phyloP scores from a whole-genome alignment of 257 asterid species.

The Lycium ferocissimum region DNA sequence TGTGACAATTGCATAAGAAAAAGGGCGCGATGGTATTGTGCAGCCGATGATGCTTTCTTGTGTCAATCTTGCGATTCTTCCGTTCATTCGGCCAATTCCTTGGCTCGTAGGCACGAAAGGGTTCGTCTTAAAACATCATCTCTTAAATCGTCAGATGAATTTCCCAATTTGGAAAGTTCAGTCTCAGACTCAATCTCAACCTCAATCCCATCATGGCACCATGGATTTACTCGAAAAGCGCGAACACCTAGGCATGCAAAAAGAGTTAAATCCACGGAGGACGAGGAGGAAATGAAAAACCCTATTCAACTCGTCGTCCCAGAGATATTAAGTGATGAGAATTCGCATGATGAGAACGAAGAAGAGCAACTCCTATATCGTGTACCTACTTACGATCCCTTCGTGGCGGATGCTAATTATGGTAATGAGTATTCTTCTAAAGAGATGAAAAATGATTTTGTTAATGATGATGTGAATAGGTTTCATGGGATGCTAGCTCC shows the following conservation, averaged over 20 bases:
- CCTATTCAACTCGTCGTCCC: slow-evolving; percentile 59
- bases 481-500: slow-evolving; percentile 51
- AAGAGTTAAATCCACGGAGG: background rate
- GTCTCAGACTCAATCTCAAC: background rate
- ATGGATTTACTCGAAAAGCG: slow-evolving; percentile 70
- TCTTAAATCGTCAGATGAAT: slow-evolving; percentile 30
- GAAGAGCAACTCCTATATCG: slow-evolving; percentile 74
- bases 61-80: slow-evolving; percentile 76
- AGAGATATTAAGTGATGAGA: slow-evolving; percentile 61
- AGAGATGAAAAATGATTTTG: slow-evolving; percentile 11
- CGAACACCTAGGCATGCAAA: slow-evolving; percentile 62
- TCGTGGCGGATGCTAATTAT: slow-evolving; percentile 51
- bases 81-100: slow-evolving; percentile 80
- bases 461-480: slow-evolving; percentile 32
- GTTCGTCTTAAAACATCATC: slow-evolving; percentile 68
- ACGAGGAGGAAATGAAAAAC: slow-evolving; percentile 22
- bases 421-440: background rate
- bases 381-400: slow-evolving; percentile 75
- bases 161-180: slow-evolving; percentile 1
- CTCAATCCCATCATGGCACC: slow-evolving; percentile 57
- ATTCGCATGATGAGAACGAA: slow-evolving; percentile 58
- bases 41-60: slow-evolving; percentile 84
- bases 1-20: slow-evolving; percentile 75
- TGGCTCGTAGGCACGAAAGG: slow-evolving; percentile 77
- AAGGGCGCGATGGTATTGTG: slow-evolving; percentile 79